Percentiles rank a stretch among this genome's conserved stretches.
phyloP scores from a whole-genome alignment of 768 basidiomycete genomes.

The Pholiota conissans region DNA sequence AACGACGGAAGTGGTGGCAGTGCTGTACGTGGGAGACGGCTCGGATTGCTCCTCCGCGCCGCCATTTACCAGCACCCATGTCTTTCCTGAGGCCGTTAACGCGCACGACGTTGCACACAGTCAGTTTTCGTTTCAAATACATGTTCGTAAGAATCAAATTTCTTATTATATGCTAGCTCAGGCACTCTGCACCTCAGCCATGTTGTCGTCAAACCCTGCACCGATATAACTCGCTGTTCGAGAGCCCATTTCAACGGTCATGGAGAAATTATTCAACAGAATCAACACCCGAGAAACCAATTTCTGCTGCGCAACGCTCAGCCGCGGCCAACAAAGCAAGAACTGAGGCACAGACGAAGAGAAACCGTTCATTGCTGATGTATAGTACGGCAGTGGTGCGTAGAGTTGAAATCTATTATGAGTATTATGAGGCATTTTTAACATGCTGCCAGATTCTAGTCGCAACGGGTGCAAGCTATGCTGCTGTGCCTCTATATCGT shows the following conservation, averaged over 20 bases:
- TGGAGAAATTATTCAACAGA: slow-evolving; percentile 13
- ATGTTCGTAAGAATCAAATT: background rate
- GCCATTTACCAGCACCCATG: slow-evolving; percentile 7
- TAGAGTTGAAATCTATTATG: too few relatives aligned
- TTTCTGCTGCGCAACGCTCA: background rate
- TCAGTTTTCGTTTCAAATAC: slow-evolving; percentile 6
- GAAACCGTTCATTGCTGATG: slow-evolving; percentile 77
- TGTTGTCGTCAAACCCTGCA: slow-evolving; percentile 3
- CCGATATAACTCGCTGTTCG: slow-evolving; percentile 2
- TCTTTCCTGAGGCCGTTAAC: slow-evolving; percentile 10
- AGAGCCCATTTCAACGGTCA: slow-evolving; percentile 3
- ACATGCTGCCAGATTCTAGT: slow-evolving; percentile 61
- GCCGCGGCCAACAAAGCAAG: slow-evolving; percentile 22
- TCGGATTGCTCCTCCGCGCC: background rate
- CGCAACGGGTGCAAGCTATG: slow-evolving; percentile 88
- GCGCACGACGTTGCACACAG: slow-evolving; percentile 7
- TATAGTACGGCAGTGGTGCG: slow-evolving; percentile 82
- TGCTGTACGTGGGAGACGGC: background rate
- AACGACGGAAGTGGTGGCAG: background rate
- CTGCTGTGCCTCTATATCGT: slow-evolving; percentile 94
- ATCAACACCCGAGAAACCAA: slow-evolving; percentile 1
- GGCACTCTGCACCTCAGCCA: slow-evolving; percentile 11
- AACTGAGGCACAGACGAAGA: slow-evolving; percentile 46
- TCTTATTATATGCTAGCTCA: slow-evolving; percentile 12
- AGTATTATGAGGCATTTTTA: background rate